phyloP scores from a whole-genome alignment of 1,284 basidiomycete species.

The Pseudozyma pruni region DNA sequence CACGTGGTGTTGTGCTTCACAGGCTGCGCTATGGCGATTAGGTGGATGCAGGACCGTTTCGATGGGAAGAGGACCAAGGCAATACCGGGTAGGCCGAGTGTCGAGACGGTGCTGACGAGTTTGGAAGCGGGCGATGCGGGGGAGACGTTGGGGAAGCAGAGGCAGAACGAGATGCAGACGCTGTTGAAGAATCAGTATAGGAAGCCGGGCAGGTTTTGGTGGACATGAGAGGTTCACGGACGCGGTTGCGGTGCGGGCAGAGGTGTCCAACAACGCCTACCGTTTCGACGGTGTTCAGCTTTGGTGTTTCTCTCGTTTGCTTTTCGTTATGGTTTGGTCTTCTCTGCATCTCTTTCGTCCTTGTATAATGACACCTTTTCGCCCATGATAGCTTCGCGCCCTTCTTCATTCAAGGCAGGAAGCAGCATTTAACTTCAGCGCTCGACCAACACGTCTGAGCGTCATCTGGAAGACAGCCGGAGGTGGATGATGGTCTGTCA shows the following conservation, averaged over 20 bases:
- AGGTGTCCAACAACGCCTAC: not conserved
- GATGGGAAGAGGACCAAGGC: conserved; percentile 25
- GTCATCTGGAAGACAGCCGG: too few relatives aligned
- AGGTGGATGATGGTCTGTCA: too few relatives aligned
- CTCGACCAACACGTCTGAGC: too few relatives aligned
- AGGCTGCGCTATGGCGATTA: conserved; percentile 25
- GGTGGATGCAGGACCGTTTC: conserved; percentile 50
- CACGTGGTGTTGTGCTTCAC: conserved; percentile 49
- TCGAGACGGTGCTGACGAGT: conserved; percentile 31
- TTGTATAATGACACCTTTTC: too few relatives aligned
- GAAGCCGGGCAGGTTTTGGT: conserved; percentile 26
- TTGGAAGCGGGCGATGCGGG: conserved; percentile 31
- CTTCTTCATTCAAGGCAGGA: too few relatives aligned
- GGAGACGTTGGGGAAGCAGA: conserved; percentile 25
- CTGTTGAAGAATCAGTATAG: conserved; percentile 33
- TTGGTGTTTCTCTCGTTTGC: too few relatives aligned
- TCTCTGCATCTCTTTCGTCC: too few relatives aligned
- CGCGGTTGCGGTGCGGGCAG: too few relatives aligned
- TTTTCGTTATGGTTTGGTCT: not conserved
- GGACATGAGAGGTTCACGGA: conserved; percentile 25
- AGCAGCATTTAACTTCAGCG: too few relatives aligned
- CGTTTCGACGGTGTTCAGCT: too few relatives aligned
- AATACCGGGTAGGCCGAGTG: conserved; percentile 20
- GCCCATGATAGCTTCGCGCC: too few relatives aligned
- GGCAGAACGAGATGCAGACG: conserved; percentile 29